phyloP scores from a whole-genome alignment of 805 yeast genomes.

The Lipomyces orientalis region DNA sequence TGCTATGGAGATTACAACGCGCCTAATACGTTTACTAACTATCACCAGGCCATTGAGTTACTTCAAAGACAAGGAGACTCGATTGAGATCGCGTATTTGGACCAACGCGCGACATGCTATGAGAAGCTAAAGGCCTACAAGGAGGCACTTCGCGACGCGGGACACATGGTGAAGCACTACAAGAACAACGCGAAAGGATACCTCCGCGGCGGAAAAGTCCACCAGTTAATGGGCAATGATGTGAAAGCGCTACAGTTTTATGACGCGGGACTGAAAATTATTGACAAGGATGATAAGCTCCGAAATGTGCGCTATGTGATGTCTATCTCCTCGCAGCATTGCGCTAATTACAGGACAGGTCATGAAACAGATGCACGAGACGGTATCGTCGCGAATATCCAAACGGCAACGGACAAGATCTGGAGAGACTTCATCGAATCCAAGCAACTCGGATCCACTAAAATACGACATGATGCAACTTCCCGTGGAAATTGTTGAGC shows the following conservation, averaged over 20 bases:
- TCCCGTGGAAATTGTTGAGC: conserved; percentile 23
- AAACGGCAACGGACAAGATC: background rate
- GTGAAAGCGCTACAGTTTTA: conserved; percentile 13
- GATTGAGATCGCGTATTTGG: conserved; percentile 4
- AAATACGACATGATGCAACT: conserved; percentile 9
- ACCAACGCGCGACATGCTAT: conserved; percentile 25
- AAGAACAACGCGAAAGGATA: conserved; percentile 21
- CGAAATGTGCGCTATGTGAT: background rate
- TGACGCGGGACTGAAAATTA: conserved; percentile 7
- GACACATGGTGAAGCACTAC: conserved; percentile 11
- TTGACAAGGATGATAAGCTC: conserved; percentile 11
- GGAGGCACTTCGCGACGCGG: conserved; percentile 13
- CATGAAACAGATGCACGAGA: background rate
- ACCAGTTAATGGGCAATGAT: conserved; percentile 13
- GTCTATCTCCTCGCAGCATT: background rate
- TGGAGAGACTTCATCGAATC: background rate
- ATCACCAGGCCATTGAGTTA: conserved; percentile 12
- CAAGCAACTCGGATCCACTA: background rate
- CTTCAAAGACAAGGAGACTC: background rate
- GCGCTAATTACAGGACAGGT: background rate
- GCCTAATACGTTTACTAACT: background rate
- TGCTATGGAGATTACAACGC: background rate
- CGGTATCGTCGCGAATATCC: background rate
- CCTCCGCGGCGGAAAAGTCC: conserved; percentile 22
- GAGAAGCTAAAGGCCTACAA: conserved; percentile 16